Evolutionary conservation across 2,329 filamentous ascomycete species (phyloP).

Genomic region (Nemania sp.): DNA sequence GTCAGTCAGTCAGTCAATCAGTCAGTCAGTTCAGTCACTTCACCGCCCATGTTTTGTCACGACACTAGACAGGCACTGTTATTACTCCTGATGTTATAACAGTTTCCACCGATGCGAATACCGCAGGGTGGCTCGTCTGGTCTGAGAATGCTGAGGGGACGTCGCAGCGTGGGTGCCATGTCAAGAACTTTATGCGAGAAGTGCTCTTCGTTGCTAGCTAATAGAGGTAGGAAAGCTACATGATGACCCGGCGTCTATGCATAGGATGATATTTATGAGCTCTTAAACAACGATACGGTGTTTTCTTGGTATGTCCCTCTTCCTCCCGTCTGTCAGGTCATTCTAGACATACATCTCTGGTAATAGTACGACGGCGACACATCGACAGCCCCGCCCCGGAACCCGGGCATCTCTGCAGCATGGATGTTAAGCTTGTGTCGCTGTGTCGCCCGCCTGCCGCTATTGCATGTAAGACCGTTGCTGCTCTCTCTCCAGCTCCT

Average conservation of each 20-base stretch:
- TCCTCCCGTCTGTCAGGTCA: not conserved
- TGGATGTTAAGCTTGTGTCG: too few relatives aligned
- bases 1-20: too few relatives aligned
- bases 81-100: not conserved
- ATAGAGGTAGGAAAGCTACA: not conserved
- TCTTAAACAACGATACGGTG: not conserved
- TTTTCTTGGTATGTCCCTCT: not conserved
- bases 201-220: not conserved
- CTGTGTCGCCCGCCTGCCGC: not conserved
- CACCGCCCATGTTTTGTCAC: constrained; percentile 1
- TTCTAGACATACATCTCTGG: constrained; percentile 4
- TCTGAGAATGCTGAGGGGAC: not conserved
- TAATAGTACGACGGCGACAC: not conserved
- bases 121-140: not conserved
- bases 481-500: constrained; percentile 16
- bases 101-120: not conserved
- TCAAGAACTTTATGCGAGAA: not conserved
- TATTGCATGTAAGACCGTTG: constrained; percentile 7
- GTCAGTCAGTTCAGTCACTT: too few relatives aligned
- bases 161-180: not conserved
- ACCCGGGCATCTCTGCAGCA: too few relatives aligned
- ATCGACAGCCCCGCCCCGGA: not conserved
- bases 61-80: not conserved
- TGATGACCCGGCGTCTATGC: not conserved
- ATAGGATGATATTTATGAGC: not conserved